Conservation (phyloP, 352 stramenopile species). For the Plasmopara viticola region DNA sequence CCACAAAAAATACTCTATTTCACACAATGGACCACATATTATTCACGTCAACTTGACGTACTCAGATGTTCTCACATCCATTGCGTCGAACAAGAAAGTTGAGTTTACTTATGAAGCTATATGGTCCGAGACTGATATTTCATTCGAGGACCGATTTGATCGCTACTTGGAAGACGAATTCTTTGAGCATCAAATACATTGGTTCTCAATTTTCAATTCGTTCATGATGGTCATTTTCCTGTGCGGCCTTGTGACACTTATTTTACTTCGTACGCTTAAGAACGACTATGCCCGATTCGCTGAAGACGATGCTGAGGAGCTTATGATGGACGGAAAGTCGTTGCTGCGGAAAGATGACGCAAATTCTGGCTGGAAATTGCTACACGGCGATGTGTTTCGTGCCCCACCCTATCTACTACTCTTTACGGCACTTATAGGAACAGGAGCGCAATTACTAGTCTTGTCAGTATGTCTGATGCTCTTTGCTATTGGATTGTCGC, state of each 20-base stretch:
- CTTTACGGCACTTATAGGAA: constrained; percentile 94
- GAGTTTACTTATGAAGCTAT: constrained; percentile 93
- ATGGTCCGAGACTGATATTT: constrained; percentile 88
- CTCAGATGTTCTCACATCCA: constrained; percentile 82
- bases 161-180: constrained; percentile 98
- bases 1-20: constrained; percentile 94
- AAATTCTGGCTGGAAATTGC: constrained; percentile 93
- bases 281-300: constrained; percentile 93
- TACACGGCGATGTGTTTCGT: constrained; percentile 94
- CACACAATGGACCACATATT: constrained; percentile 95
- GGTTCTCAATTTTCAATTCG: constrained; percentile 97
- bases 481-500: constrained; percentile 91
- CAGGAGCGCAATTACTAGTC: constrained; percentile 93
- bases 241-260: constrained; percentile 90
- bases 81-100: constrained; percentile 83
- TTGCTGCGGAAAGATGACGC: constrained; percentile 75
- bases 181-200: constrained; percentile 99
- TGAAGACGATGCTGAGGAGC: constrained; percentile 78
- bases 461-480: constrained; percentile 93
- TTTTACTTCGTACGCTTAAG: constrained; percentile 90
- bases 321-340: constrained; percentile 81
- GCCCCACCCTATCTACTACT: constrained; percentile 89
- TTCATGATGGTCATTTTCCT: constrained; percentile 98
- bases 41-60: constrained; percentile 98
- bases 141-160: constrained; percentile 96